Conservation (phyloP, 352 stramenopile species). For the Bremia lactucae region DNA sequence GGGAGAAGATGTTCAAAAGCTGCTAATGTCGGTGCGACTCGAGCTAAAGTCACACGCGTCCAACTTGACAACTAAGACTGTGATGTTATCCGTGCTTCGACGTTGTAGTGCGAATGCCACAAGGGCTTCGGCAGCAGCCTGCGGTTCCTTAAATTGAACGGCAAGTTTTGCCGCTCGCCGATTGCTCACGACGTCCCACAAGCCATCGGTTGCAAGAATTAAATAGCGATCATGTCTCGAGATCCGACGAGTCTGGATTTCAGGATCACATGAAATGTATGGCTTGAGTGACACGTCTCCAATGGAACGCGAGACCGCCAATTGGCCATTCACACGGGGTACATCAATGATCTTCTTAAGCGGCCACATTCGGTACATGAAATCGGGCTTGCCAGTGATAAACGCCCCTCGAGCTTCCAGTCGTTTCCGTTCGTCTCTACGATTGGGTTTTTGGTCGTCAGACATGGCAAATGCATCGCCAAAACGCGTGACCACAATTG, state of each 20-base stretch:
- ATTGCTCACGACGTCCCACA: conserved; percentile 80
- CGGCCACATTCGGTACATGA: conserved; percentile 64
- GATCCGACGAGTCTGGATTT: conserved; percentile 56
- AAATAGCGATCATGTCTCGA: conserved; percentile 55
- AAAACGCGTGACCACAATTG: conserved; percentile 49
- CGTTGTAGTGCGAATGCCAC: conserved; percentile 42
- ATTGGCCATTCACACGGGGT: conserved; percentile 63
- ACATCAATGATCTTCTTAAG: conserved; percentile 73
- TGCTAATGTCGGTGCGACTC: conserved; percentile 18
- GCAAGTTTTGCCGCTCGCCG: conserved; percentile 49
- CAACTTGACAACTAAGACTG: conserved; percentile 63
- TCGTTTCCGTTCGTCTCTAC: conserved; percentile 57
- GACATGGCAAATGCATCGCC: conserved; percentile 51
- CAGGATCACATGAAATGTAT: conserved; percentile 67
- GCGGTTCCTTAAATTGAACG: conserved; percentile 32
- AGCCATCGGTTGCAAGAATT: conserved; percentile 69
- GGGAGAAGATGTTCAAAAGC: conserved; percentile 1
- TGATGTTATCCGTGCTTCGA: conserved; percentile 69
- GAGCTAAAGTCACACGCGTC: conserved; percentile 32
- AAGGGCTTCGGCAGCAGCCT: conserved; percentile 50
- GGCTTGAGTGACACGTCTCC: conserved; percentile 69
- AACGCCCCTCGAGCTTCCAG: conserved; percentile 58
- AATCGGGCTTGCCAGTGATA: conserved; percentile 50
- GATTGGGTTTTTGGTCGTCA: conserved; percentile 73
- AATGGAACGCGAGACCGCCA: conserved; percentile 79